Evolutionary conservation across 176 grass and related monocot genomes (phyloP).

Genomic region (Ensete ventricosum): DNA sequence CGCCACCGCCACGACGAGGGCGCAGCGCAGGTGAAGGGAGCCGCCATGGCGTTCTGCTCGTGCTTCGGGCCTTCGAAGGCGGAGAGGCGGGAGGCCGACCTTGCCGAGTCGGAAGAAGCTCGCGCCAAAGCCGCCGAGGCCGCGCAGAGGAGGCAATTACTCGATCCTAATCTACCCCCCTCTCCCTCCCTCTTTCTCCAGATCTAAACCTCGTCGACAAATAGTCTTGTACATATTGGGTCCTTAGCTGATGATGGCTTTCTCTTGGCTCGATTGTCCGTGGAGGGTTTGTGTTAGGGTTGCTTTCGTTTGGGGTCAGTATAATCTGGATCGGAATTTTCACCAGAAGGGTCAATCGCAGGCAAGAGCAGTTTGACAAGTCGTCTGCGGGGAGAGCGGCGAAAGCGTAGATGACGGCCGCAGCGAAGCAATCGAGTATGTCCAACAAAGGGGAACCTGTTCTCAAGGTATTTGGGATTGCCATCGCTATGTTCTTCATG

Average conservation of each 20-base stretch:
- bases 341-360: slow-evolving; percentile 11
- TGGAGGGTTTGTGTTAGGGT: background rate
- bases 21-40: background rate
- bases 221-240: background rate
- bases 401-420: slow-evolving; percentile 67
- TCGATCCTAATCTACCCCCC: background rate
- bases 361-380: slow-evolving; percentile 71
- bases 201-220: background rate
- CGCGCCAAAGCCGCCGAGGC: slow-evolving; percentile 74
- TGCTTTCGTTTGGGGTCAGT: background rate
- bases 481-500: background rate
- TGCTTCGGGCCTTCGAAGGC: slow-evolving; percentile 64
- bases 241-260: background rate
- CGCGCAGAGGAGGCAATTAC: slow-evolving; percentile 60
- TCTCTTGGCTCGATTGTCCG: background rate
- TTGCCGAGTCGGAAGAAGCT: slow-evolving; percentile 59
- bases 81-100: slow-evolving; percentile 40
- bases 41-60: slow-evolving; percentile 55
- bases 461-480: slow-evolving; percentile 50
- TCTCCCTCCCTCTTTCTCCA: background rate
- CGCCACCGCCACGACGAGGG: background rate
- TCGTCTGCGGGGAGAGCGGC: slow-evolving; percentile 82
- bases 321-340: background rate
- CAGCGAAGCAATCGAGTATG: slow-evolving; percentile 47
- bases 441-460: slow-evolving; percentile 60